Evolutionary conservation across 1,284 basidiomycete species (phyloP).

Genomic region (Hymenochaete sp.): DNA sequence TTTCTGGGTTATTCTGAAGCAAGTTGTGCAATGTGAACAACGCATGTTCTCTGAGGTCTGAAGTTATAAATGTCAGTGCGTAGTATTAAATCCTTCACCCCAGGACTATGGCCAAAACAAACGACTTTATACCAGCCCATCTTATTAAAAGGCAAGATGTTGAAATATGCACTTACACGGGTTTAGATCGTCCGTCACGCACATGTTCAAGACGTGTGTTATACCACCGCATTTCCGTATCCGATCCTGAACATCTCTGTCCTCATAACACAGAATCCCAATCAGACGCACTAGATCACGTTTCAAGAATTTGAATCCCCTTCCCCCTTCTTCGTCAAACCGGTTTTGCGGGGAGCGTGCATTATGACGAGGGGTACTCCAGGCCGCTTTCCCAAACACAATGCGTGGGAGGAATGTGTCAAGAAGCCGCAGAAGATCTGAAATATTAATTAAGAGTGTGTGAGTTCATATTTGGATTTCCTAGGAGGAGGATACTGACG

Average conservation of each 20-base stretch:
- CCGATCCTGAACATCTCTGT: slow-evolving; percentile 61
- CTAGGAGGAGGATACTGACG: slow-evolving; percentile 4
- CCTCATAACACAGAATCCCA: slow-evolving; percentile 60
- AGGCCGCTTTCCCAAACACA: slow-evolving; percentile 47
- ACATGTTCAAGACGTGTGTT: slow-evolving; percentile 73
- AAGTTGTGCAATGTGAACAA: slow-evolving; percentile 76
- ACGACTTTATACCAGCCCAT: not conserved
- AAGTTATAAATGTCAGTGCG: not conserved
- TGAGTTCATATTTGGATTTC: slow-evolving; percentile 15
- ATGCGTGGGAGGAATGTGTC: slow-evolving; percentile 74
- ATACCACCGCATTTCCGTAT: slow-evolving; percentile 66
- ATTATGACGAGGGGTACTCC: slow-evolving; percentile 23
- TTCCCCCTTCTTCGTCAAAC: slow-evolving; percentile 27
- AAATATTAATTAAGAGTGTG: slow-evolving; percentile 7
- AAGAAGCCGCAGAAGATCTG: slow-evolving; percentile 61
- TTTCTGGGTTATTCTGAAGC: slow-evolving; percentile 65
- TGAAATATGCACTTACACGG: slow-evolving; percentile 57
- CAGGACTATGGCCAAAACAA: not conserved
- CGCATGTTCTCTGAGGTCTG: slow-evolving; percentile 85
- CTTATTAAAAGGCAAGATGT: not conserved
- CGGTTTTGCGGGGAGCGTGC: slow-evolving; percentile 17
- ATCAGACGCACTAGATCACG: slow-evolving; percentile 76
- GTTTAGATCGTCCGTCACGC: slow-evolving; percentile 83
- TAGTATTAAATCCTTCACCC: not conserved
- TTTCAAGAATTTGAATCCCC: slow-evolving; percentile 76